Evolutionary conservation across 495 filamentous ascomycete genomes (phyloP), one percentile per base, ranked within the genome.

Genomic region (Aspergillus campestris): DNA sequence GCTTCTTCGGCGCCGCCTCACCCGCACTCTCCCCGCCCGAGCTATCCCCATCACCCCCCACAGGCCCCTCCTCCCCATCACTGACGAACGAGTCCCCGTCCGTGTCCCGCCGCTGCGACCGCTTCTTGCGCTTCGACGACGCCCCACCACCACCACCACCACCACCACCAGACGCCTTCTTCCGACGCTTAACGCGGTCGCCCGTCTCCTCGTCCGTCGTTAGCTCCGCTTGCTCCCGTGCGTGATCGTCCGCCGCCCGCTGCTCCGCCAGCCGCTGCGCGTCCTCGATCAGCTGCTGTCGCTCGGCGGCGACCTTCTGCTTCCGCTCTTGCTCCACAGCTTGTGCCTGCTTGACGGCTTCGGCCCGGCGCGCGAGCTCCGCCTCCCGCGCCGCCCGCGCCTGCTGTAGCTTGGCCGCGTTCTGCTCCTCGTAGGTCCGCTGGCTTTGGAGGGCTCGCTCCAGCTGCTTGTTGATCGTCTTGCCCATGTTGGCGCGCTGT

Each of bases 401-500:
- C 30, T 84, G 76, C 37, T 81, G 75, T 1, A 95, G 74, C 55
- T 90, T 87, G 38, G 82, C 77, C 33, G 88, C 87, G 57, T 96
- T 96, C 72, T 86, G 87, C 47, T 89, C 84, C 57, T 98, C 94
- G 59, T 94, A 97, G 52, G 94, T 89, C 39, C 77, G 81, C 64
- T 97, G 92, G 47, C 72, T 81, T 51, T 89, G 82, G 28, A 91
- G 74, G 0, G 86, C 82, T 38, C 88, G 82, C 50, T 89, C 88
- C 6, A 97, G 76, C 64, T 98, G 91, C 50, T 83, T 84, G 48
- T 86, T 83, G 64, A 94, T 89, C 1, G 94, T 97, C 56, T 95
- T 78, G 46, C 87, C 89, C 94, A 98, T 97, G 72, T 87, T 91
- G 29, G 92, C 91, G 42, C 94, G 87, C 62, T 91, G 87, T 57